phyloP scores from a whole-genome alignment of 352 stramenopile genomes.

The Phytopythium mirpurense region DNA sequence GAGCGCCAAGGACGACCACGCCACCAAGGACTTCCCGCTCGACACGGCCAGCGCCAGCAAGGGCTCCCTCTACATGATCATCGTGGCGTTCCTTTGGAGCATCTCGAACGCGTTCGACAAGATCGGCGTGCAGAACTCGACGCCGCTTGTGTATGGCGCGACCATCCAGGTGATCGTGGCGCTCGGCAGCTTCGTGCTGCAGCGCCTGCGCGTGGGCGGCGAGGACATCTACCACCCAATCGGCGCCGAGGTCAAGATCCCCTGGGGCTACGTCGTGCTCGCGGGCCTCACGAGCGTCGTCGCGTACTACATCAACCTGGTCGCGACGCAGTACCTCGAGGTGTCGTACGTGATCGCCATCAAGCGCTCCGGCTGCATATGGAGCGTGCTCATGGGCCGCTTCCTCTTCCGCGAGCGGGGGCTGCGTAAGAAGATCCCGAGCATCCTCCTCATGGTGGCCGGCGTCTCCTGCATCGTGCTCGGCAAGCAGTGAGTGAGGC shows the following conservation, averaged over 20 bases:
- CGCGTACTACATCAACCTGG: conserved; percentile 83
- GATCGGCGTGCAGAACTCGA: conserved; percentile 78
- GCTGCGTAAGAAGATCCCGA: conserved; percentile 77
- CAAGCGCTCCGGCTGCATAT: conserved; percentile 81
- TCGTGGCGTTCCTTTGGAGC: conserved; percentile 79
- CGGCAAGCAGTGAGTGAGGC: conserved; percentile 38
- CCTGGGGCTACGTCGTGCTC: conserved; percentile 67
- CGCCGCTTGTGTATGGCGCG: conserved; percentile 63
- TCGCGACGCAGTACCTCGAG: conserved; percentile 70
- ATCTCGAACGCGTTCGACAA: conserved; percentile 84
- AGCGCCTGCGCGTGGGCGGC: conserved; percentile 48
- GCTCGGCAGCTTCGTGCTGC: conserved; percentile 48
- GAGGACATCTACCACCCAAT: conserved; percentile 62
- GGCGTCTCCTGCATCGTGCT: conserved; percentile 77
- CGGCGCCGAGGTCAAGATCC: conserved; percentile 48
- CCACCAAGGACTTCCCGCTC: conserved; percentile 42
- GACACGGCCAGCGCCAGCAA: conserved; percentile 57
- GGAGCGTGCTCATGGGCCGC: conserved; percentile 71
- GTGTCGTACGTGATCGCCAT: conserved; percentile 84
- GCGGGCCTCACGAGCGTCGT: conserved; percentile 64
- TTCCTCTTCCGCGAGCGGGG: conserved; percentile 70
- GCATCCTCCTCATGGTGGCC: conserved; percentile 75
- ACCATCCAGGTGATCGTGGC: conserved; percentile 72
- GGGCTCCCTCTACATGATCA: conserved; percentile 77
- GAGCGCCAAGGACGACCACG: conserved; percentile 33